A percentile compares a stretch with the other conserved stretches of the same genome.
Evolutionary conservation across 2,329 filamentous ascomycete species (phyloP).

Genomic region (Neobulgaria alba): DNA sequence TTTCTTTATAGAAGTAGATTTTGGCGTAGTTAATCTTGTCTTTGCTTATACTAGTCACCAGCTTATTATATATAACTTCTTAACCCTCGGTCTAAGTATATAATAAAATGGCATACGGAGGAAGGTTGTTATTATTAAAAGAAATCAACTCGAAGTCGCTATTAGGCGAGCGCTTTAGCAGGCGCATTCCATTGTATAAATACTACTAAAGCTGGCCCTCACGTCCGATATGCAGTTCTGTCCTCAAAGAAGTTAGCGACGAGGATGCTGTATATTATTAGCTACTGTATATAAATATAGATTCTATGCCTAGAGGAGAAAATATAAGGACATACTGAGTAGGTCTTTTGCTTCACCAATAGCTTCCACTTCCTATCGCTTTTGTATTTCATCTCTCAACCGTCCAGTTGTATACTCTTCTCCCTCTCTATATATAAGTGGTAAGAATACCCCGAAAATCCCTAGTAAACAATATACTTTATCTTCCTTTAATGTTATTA

Average conservation of each 20-base stretch:
- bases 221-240: too few relatives aligned
- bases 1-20: constrained; percentile 9
- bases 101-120: constrained; percentile 9
- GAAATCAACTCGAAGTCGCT: constrained; percentile 4
- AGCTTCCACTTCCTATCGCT: background rate
- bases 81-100: constrained; percentile 9
- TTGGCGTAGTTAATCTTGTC: constrained; percentile 11
- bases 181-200: too few relatives aligned
- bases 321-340: too few relatives aligned
- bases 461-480: constrained; percentile 36
- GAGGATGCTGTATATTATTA: background rate
- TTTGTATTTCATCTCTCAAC: background rate
- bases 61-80: constrained; percentile 9
- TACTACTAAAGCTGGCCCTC: too few relatives aligned
- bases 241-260: too few relatives aligned
- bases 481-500: constrained; percentile 32
- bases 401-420: too few relatives aligned
- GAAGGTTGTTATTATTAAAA: constrained; percentile 6
- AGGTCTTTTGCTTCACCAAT: too few relatives aligned
- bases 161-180: constrained; percentile 1
- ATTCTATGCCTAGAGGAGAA: background rate
- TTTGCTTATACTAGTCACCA: constrained; percentile 5
- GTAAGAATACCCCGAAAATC: constrained; percentile 36
- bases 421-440: constrained; percentile 35
- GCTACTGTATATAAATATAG: background rate